A percentile compares a stretch with the other conserved stretches of the same genome.
Conservation (phyloP, 2,329 filamentous ascomycete species). For the Triangularia verruculosa region DNA sequence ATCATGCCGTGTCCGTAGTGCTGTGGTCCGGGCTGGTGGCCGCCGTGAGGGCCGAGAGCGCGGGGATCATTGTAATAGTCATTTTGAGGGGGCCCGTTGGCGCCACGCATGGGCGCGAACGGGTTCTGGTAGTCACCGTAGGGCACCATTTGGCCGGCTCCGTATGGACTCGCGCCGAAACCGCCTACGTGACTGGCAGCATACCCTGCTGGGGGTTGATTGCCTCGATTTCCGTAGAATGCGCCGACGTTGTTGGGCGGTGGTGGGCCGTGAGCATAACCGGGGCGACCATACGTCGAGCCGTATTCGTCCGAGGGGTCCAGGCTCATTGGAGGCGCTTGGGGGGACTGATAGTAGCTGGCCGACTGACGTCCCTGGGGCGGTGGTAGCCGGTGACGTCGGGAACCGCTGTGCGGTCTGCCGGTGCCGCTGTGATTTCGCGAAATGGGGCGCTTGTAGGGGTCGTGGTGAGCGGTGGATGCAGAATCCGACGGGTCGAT, state of each 20-base stretch:
- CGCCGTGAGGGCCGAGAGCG: slow-evolving; percentile 16
- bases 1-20: slow-evolving; percentile 35
- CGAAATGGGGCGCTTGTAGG: slow-evolving; percentile 32
- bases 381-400: slow-evolving; percentile 38
- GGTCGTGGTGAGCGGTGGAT: slow-evolving; percentile 40
- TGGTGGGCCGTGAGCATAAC: slow-evolving; percentile 31
- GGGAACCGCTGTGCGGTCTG: slow-evolving; percentile 37
- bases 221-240: slow-evolving; percentile 31
- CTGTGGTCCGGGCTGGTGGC: slow-evolving; percentile 35
- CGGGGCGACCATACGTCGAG: slow-evolving; percentile 36
- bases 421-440: slow-evolving; percentile 35
- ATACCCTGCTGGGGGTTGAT: slow-evolving; percentile 33
- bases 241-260: slow-evolving; percentile 32
- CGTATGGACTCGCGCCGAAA: slow-evolving; percentile 37
- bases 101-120: slow-evolving; percentile 42
- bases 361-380: slow-evolving; percentile 34
- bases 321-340: slow-evolving; percentile 56
- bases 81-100: slow-evolving; percentile 30
- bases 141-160: slow-evolving; percentile 45
- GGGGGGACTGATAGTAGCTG: slow-evolving; percentile 33
- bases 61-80: slow-evolving; percentile 40
- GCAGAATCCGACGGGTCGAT: slow-evolving; percentile 59
- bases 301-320: slow-evolving; percentile 64
- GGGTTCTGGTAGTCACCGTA: slow-evolving; percentile 42
- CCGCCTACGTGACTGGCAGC: slow-evolving; percentile 48